Evolutionary conservation across 2,329 filamentous ascomycete genomes (phyloP).

Genomic region (Dothidotthia symphoricarpi): DNA sequence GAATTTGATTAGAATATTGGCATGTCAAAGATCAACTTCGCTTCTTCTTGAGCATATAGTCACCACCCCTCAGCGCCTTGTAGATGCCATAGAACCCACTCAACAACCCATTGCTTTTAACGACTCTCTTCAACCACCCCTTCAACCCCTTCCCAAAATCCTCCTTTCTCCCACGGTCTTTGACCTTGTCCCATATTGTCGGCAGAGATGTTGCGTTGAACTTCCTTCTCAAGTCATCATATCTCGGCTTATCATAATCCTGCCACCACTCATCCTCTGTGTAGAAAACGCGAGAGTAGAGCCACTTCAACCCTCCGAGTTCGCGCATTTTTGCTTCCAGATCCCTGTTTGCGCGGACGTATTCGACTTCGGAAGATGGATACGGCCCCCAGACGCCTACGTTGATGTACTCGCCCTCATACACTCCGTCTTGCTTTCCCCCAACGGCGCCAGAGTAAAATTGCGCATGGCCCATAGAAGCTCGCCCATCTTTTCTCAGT

Average conservation of each 20-base stretch:
- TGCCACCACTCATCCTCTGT: conserved; percentile 68
- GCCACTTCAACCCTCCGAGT: conserved; percentile 78
- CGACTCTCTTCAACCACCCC: conserved; percentile 20
- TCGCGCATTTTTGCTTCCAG: conserved; percentile 68
- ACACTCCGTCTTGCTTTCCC: conserved; percentile 6
- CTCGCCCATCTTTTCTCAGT: conserved; percentile 33
- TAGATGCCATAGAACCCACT: conserved; percentile 42
- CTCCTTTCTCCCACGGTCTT: conserved; percentile 38
- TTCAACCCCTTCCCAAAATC: conserved; percentile 20
- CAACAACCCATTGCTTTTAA: conserved; percentile 32
- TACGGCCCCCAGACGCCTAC: conserved; percentile 75
- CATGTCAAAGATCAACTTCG: no score
- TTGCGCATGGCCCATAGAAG: conserved; percentile 32
- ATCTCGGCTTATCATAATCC: conserved; percentile 60
- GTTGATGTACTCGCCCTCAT: conserved; percentile 30
- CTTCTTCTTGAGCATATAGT: conserved; percentile 31
- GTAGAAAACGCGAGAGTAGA: conserved; percentile 86
- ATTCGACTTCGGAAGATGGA: conserved; percentile 55
- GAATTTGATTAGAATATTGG: no score
- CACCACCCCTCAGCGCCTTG: conserved; percentile 35
- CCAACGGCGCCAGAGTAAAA: conserved; percentile 6
- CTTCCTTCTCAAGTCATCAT: conserved; percentile 61
- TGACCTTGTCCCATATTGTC: conserved; percentile 66
- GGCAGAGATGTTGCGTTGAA: conserved; percentile 64
- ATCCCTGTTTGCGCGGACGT: conserved; percentile 66